Evolutionary conservation across 192 early-diverging fungal species (phyloP), one percentile per base, ranked within the genome.

Genomic region (Umbelopsis sp.): DNA sequence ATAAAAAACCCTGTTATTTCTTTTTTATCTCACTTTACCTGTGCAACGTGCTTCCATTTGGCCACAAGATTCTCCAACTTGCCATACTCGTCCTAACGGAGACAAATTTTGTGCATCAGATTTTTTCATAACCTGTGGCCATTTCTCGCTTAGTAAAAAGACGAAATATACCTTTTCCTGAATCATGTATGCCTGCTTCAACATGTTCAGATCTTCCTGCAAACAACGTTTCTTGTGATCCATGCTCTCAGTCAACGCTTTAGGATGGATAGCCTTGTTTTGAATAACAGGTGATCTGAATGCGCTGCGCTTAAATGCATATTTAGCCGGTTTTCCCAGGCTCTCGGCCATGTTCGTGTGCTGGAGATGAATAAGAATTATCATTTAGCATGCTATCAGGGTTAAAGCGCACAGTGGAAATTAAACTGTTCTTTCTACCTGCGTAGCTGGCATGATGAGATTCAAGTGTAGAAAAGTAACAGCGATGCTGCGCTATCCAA

Each of bases 31-130:
- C 20, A 52, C 53, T 15, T 18, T 53, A 67, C 66, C 44, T 69
- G 68, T 23, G 68, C 49, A 25, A 69, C 48, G 25, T 18, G 10
- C 12, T 35, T 50, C 68, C 50, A 69, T 20, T n/a, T 49, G 30
- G 49, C n/a, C 49, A 69, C 49, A 0, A 52, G 49, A 51, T 25
- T 41, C 15, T 51, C 49, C 68, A 69, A 51, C 30, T 53, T 61
- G 27, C 55, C 55, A 61, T 35, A 35, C 55, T 33, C 23, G 27
- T 33, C 30, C 25, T 35, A 7, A 61, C 12, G 16, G 30, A 61
- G 33, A 30, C 23, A 61, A 25, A 33, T 13, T 30, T 30, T 4
- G 12, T 41, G 37, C 37, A 11, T 25, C 6, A 61, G 55, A n/a
- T 16, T 27, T 16, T 12, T 30, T 13, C 55, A 30, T 61, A 30